Base-by-base conservation (phyloP, 1,284 basidiomycete species). In the Fomitopsis betulina region DNA sequence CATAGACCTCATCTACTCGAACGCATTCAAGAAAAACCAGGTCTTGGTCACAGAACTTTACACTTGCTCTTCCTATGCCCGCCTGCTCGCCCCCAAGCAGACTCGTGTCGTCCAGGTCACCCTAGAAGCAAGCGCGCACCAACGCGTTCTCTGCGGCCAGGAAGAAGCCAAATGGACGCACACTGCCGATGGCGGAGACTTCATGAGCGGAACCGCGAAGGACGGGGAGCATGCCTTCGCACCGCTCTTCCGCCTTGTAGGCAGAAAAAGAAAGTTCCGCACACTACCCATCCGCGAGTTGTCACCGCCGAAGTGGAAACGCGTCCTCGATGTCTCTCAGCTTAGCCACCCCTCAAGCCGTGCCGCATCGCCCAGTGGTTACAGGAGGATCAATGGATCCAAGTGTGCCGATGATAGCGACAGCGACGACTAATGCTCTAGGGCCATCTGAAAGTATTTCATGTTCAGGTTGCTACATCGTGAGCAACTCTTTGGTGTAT, bases 61-160 rank as follows among this genome's bases (percentile, higher is more conserved):
- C 54, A 47, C n/a, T n/a, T 59, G 58, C 45, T 39, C 21, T 15
- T 59, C 58, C 10, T 59, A 59, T 21, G 58, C 54, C 1, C 58
- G 58, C 19, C 54, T 59, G 25, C 51, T 56, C 30, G 55, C 54
- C 13, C 58, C 58, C 6, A 23, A 30, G 17, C 54, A 56, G 23
- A 37, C 30, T 25, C 54, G 21, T 15, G 17, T 17, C 25, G 42
- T 59, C 5, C 35, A 56, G n/a, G 30, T 59, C 32, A 47, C 25
- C 25, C 32, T 59, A 5, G 54, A 56, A 30, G 54, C 32, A 10
- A 17, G 25, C 6, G 27, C 33, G 5, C 43, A 53, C 38, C 43
- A 35, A 15, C 10, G 33, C 7, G 2, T 53, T 5, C 10, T 49
- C 9, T 32, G 30, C 15, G 54, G 54, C 27, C 30, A 38, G 35